Evolutionary conservation across 1,139 yeast genomes (phyloP).

Genomic region (Kodamaea fungicola): DNA sequence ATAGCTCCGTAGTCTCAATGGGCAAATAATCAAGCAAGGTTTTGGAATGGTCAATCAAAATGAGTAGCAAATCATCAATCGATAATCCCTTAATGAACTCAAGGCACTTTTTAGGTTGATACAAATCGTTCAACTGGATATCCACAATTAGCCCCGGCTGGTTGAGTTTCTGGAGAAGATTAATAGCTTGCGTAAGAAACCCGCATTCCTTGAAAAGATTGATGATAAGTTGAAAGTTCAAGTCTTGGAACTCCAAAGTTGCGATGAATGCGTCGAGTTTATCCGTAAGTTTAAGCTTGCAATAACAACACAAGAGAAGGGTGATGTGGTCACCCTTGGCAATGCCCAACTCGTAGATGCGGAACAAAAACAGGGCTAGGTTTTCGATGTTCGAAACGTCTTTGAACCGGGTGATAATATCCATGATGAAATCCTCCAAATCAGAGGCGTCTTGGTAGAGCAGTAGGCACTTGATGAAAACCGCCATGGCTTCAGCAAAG

Average conservation of each 20-base stretch:
- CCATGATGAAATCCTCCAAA: conserved; percentile 60
- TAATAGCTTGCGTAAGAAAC: conserved; percentile 65
- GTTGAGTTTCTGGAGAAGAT: conserved; percentile 65
- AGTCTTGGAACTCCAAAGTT: conserved; percentile 27
- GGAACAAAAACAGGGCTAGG: conserved; percentile 61
- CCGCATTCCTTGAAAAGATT: conserved; percentile 76
- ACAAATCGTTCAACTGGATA: conserved; percentile 65
- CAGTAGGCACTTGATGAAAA: conserved; percentile 51
- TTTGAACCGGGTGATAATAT: conserved; percentile 75
- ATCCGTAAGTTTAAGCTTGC: conserved; percentile 65
- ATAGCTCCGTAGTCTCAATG: conserved; percentile 73
- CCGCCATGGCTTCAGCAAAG: conserved; percentile 64
- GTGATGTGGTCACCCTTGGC: conserved; percentile 82
- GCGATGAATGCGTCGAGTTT: conserved; percentile 60
- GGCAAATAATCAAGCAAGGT: conserved; percentile 66
- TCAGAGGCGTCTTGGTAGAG: conserved; percentile 20
- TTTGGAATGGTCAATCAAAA: conserved; percentile 66
- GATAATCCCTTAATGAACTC: conserved; percentile 65
- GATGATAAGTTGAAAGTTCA: conserved; percentile 71
- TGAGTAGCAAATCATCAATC: conserved; percentile 75
- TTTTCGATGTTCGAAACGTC: conserved; percentile 75
- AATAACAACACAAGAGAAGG: conserved; percentile 73
- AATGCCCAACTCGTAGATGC: conserved; percentile 46
- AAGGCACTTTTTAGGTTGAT: conserved; percentile 61
- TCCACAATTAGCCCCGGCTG: conserved; percentile 77